Evolutionary conservation across 1,284 basidiomycete species (phyloP).

Genomic region (Xerocomus nothofagi): DNA sequence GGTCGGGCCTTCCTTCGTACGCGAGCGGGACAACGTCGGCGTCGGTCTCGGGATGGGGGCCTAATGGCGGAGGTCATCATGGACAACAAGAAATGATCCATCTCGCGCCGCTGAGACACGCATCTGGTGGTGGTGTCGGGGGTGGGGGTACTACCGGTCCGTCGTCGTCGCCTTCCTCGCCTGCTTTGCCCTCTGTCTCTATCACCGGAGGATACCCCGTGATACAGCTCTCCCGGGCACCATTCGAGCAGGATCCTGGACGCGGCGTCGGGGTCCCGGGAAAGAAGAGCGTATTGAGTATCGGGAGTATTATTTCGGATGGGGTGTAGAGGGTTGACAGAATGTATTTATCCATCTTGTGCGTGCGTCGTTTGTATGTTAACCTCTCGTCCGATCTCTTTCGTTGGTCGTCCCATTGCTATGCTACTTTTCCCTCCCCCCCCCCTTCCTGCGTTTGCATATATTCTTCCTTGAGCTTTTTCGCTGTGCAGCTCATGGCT

Average conservation of each 20-base stretch:
- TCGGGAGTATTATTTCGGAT: slow-evolving; percentile 68
- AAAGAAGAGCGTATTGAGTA: slow-evolving; percentile 69
- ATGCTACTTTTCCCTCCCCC: neutral
- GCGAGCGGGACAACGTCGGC: slow-evolving; percentile 2
- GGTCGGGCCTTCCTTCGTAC: slow-evolving; percentile 15
- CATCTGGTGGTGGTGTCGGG: slow-evolving; percentile 7
- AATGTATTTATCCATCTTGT: neutral
- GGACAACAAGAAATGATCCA: slow-evolving; percentile 48
- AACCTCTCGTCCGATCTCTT: neutral
- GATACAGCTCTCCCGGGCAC: slow-evolving; percentile 35
- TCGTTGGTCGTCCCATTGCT: neutral
- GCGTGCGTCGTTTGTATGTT: slow-evolving; percentile 1
- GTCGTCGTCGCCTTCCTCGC: slow-evolving; percentile 31
- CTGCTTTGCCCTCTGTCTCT: slow-evolving; percentile 22
- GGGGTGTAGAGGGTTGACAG: slow-evolving; percentile 13
- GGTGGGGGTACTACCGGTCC: slow-evolving; percentile 13
- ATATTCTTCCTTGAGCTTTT: neutral
- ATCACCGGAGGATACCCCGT: slow-evolving; percentile 29
- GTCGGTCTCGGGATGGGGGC: slow-evolving; percentile 19
- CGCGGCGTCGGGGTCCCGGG: slow-evolving; percentile 31
- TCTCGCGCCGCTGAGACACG: slow-evolving; percentile 51
- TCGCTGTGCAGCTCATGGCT: neutral
- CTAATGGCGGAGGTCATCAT: slow-evolving; percentile 17
- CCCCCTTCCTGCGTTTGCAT: neutral
- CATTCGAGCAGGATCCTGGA: slow-evolving; percentile 33